These are phyloP conservation scores for Beverwykella pulmonaria DNA, from an alignment of 495 filamentous ascomycete genomes.

Conservation along the genomic window DNA sequence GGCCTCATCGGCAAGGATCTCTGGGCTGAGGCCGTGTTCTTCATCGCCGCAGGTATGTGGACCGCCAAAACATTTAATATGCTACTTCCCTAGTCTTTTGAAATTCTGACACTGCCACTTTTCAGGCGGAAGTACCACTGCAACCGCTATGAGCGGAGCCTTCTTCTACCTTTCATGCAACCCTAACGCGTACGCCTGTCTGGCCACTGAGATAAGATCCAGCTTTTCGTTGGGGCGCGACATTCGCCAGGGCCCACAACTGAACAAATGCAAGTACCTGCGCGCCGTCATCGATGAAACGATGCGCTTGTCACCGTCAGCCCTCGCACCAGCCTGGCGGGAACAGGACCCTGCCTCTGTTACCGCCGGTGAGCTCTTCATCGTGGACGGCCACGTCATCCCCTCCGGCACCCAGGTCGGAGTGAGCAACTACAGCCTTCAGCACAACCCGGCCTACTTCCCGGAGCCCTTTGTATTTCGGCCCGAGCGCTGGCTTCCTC, in stretches of 20 bases:
- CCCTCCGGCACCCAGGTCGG: constrained; percentile 10
- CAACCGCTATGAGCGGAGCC: constrained; percentile 2
- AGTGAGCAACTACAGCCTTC: constrained; percentile 2
- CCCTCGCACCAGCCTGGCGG: neutral
- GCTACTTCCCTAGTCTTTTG: too few relatives aligned
- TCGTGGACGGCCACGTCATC: constrained; percentile 19
- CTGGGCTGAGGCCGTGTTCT: constrained; percentile 4
- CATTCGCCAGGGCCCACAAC: neutral
- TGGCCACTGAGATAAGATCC: constrained; percentile 1
- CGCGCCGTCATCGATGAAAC: constrained; percentile 20
- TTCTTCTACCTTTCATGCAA: constrained; percentile 19
- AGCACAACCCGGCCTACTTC: constrained; percentile 16
- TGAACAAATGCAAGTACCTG: constrained; percentile 14
- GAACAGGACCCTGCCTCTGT: neutral
- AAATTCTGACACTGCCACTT: too few relatives aligned
- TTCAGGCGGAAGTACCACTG: constrained; percentile 3
- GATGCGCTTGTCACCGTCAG: constrained; percentile 19
- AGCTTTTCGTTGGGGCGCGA: constrained; percentile 1
- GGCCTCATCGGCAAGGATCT: neutral
- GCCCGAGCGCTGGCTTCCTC: constrained; percentile 59
- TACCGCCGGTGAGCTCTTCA: constrained; percentile 45
- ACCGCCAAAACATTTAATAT: too few relatives aligned
- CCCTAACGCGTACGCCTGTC: neutral
- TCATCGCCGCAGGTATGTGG: constrained; percentile 7
- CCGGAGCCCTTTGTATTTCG: constrained; percentile 45